Percentiles rank a stretch among this genome's conserved stretches.
These are phyloP conservation scores for Vitis riparia DNA, from an alignment of 164 flowering plant species.

Conservation along the genomic window DNA sequence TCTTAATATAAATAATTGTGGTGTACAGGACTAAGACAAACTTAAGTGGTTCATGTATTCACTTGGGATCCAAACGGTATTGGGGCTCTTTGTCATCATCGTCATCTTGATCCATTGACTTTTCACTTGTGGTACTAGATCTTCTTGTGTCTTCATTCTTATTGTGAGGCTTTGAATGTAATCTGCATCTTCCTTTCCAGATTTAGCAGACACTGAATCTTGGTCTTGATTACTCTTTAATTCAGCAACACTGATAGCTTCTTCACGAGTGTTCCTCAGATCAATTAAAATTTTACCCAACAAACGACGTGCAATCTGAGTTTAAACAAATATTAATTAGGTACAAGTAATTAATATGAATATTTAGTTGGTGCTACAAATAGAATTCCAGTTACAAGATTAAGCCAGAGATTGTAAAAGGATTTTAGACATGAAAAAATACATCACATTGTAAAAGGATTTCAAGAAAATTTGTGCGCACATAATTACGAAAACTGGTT, in stretches of 20 bases:
- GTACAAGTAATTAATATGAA: no score
- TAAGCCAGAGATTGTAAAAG: no score
- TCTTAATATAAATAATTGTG: not conserved
- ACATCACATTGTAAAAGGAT: no score
- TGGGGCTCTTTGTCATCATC: constrained; percentile 94
- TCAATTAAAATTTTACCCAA: constrained; percentile 96
- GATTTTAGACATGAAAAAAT: no score
- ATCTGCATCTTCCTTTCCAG: constrained; percentile 53
- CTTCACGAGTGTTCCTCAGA: constrained; percentile 93
- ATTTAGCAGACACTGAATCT: constrained; percentile 21
- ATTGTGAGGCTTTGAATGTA: constrained; percentile 33
- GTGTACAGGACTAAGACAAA: constrained; percentile 1
- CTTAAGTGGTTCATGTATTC: constrained; percentile 9
- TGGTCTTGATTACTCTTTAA: constrained; percentile 67
- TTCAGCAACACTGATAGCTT: constrained; percentile 89
- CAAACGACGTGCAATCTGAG: constrained; percentile 94
- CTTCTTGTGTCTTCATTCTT: constrained; percentile 63
- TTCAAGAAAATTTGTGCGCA: no score
- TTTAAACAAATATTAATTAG: not conserved
- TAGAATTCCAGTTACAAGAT: no score
- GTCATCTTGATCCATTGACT: constrained; percentile 84
- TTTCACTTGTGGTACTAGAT: constrained; percentile 66
- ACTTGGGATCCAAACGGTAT: constrained; percentile 98
- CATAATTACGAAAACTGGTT: no score
- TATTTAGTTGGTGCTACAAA: no score